Conservation (phyloP, 176 grass and related monocot genomes). For the Guadua angustifolia region DNA sequence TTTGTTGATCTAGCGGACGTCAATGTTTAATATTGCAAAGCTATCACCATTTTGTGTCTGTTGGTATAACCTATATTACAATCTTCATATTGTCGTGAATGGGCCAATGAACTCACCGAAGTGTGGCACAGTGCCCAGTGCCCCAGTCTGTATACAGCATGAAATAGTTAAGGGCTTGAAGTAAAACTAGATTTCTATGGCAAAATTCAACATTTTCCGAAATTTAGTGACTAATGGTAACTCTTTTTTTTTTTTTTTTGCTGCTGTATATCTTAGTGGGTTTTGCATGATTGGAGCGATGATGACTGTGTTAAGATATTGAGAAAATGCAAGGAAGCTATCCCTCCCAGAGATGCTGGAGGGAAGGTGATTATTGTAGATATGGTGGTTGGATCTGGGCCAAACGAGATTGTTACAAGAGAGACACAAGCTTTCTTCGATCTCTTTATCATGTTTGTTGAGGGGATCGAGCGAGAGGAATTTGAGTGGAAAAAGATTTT, state of each 20-base stretch:
- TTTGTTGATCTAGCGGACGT: too few species aligned
- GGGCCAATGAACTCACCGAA: too few species aligned
- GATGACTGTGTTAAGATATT: slow-evolving; percentile 50
- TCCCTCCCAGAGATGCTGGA: slow-evolving; percentile 42
- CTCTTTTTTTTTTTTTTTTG: too few species aligned
- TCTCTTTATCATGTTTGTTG: slow-evolving; percentile 31
- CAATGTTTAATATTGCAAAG: too few species aligned
- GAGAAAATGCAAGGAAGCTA: slow-evolving; percentile 46
- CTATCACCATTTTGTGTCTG: too few species aligned
- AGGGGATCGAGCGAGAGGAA: slow-evolving; percentile 37
- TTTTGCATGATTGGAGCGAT: slow-evolving; percentile 20
- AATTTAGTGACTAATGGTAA: background rate
- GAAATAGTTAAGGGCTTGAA: too few species aligned
- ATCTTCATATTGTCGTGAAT: too few species aligned
- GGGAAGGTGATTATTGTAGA: slow-evolving; percentile 58
- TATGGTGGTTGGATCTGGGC: slow-evolving; percentile 42
- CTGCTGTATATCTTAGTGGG: slow-evolving; percentile 20
- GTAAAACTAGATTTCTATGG: too few species aligned
- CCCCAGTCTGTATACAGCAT: too few species aligned
- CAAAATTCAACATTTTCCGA: background rate
- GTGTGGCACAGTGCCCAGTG: too few species aligned
- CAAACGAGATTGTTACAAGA: too few species aligned
- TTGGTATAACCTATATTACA: too few species aligned
- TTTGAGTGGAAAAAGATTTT: slow-evolving; percentile 51
- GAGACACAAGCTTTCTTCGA: slow-evolving; percentile 49